phyloP scores from a whole-genome alignment of 805 yeast genomes.

The Ogataea neopini region DNA sequence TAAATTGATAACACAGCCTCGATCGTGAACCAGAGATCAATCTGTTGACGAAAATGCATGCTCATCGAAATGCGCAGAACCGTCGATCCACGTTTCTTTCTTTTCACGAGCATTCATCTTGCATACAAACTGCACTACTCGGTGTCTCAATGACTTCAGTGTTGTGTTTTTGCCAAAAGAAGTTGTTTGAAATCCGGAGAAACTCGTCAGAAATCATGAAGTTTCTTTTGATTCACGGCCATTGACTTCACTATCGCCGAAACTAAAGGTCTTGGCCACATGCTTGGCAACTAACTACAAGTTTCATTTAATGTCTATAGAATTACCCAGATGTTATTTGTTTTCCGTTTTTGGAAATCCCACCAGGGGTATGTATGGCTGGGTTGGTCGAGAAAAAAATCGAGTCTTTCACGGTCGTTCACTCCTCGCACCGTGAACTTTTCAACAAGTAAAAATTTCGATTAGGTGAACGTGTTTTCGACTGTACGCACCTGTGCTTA shows the following conservation, averaged over 20 bases:
- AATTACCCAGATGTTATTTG: not conserved
- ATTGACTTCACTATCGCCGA: not conserved
- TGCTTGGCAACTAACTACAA: not conserved
- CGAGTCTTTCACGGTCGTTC: not conserved
- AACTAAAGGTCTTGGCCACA: not conserved
- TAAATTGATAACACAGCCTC: not conserved
- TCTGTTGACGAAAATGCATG: not conserved
- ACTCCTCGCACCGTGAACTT: constrained; percentile 1
- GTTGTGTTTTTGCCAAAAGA: not conserved
- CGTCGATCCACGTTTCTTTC: too few species aligned
- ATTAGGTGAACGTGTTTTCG: too few species aligned
- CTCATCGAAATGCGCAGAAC: not conserved
- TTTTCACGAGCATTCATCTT: too few species aligned
- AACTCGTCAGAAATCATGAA: not conserved
- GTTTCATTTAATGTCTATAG: not conserved
- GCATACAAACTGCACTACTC: too few species aligned
- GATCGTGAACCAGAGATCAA: not conserved
- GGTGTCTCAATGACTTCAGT: not conserved
- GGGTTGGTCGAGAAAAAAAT: not conserved
- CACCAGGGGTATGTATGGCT: not conserved
- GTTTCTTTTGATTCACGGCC: not conserved
- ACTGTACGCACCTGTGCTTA: too few species aligned
- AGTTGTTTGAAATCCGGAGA: not conserved
- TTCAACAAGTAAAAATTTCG: not conserved
- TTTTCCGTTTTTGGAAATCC: not conserved